Evolutionary conservation across 1,284 basidiomycete genomes (phyloP).

Genomic region (Marasmius fiardii): DNA sequence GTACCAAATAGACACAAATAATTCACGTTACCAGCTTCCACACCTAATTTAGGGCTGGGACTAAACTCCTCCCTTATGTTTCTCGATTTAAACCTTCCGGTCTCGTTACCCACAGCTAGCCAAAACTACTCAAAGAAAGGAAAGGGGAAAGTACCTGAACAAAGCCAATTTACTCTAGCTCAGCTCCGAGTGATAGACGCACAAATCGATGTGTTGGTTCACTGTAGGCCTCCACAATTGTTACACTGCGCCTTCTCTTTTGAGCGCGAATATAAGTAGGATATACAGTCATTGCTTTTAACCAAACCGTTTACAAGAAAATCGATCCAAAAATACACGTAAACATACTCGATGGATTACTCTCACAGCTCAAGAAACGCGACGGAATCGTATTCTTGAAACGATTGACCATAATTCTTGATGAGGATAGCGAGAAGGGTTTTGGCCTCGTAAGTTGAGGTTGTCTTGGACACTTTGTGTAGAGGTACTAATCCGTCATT

Average conservation of each 20-base stretch:
- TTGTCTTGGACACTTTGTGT: background rate
- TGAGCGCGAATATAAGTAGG: conserved; percentile 53
- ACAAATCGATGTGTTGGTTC: conserved; percentile 40
- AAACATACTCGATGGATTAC: conserved; percentile 54
- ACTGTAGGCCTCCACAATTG: conserved; percentile 31
- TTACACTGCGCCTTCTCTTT: conserved; percentile 13
- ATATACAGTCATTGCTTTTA: conserved; percentile 73
- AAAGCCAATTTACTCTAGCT: conserved; percentile 22
- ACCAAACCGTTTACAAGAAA: conserved; percentile 62
- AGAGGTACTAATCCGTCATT: conserved; percentile 1
- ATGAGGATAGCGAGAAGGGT: conserved; percentile 78
- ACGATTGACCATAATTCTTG: conserved; percentile 67
- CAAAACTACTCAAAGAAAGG: conserved; percentile 29
- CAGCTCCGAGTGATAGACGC: conserved; percentile 38
- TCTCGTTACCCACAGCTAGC: conserved; percentile 22
- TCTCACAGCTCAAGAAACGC: conserved; percentile 50
- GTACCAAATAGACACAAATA: background rate
- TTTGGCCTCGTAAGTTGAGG: conserved; percentile 62
- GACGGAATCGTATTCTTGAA: conserved; percentile 61
- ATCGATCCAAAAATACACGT: conserved; percentile 67
- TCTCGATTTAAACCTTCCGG: conserved; percentile 40
- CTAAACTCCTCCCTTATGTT: conserved; percentile 28
- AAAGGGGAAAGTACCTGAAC: conserved; percentile 33
- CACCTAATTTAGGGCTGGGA: background rate
- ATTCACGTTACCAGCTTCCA: background rate